These are phyloP conservation scores for Leishmania guyanensis DNA, from an alignment of 208 protist species.

Conservation along the genomic window DNA sequence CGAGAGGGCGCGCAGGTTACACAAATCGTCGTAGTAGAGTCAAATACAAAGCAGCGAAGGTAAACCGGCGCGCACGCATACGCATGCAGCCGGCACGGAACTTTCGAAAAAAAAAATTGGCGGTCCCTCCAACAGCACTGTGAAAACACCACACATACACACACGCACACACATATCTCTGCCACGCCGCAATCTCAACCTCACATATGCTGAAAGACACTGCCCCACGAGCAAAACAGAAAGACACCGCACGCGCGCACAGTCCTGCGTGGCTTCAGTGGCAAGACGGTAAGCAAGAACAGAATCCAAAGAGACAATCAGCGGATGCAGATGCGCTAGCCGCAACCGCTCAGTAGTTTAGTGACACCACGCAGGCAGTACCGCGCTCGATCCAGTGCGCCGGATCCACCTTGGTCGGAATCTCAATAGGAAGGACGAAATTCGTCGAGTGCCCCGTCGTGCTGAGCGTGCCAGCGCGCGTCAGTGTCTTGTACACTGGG, in stretches of 20 bases:
- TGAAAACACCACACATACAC: neutral
- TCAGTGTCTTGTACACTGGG: conserved; percentile 97
- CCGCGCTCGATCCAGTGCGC: conserved; percentile 96
- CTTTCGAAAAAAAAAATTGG: neutral
- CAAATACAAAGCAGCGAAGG: neutral
- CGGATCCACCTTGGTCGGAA: conserved; percentile 88
- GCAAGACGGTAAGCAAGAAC: neutral
- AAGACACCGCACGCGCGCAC: neutral
- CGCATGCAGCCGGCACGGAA: neutral
- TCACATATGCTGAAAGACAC: neutral
- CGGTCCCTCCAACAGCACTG: neutral
- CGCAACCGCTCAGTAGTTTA: conserved; percentile 74
- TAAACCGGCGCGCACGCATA: neutral
- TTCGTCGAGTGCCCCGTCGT: conserved; percentile 99
- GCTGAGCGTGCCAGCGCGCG: conserved; percentile 95
- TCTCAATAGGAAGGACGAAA: conserved; percentile 96
- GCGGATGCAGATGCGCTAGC: neutral
- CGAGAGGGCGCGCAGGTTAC: neutral
- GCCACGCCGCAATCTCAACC: neutral
- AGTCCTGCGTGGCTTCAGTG: neutral
- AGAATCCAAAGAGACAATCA: neutral
- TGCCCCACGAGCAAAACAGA: neutral
- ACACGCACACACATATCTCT: neutral
- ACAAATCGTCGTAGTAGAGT: neutral
- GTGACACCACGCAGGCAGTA: conserved; percentile 85